Evolutionary conservation across 768 basidiomycete genomes (phyloP), one percentile per base, ranked within the genome.

Genomic region (Leucogyrophana mollusca): DNA sequence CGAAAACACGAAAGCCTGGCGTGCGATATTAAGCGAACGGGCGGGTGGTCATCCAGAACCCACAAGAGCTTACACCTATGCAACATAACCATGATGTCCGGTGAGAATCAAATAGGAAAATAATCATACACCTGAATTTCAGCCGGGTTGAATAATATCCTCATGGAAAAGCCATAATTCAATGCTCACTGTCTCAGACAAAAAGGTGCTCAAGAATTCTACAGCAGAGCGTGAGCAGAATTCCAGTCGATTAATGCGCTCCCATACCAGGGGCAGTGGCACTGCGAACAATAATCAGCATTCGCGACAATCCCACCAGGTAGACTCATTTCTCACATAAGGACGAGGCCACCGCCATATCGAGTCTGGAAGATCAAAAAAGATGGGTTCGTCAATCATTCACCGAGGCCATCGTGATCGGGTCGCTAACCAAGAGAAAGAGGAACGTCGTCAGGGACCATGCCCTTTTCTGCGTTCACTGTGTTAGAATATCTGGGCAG

Each of bases 401-500:
- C 13, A 13, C 23, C 3, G 18, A 32, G 13, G n/a, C 9, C 13
- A 11, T 14, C 17, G 14, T 18, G 16, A 22, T 27, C 16, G 13
- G n/a, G 14, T n/a, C n/a, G 25, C 45, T 36, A 8, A 38, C 45
- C 34, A 46, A 16, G 25, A 46, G 25, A 38, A 24, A 37, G 9
- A 46, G 24, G 14, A 9, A 20, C 4, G 35, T 27, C 21, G 14
- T 46, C 11, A 30, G 16, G 16, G 22, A 24, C 4, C 34, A 38
- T n/a, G 17, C 37, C 10, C 22, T 14, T 27, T 18, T 20, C 20
- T 1, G 25, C 14, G 34, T 4, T 17, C 13, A 13, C 33, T 21
- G 20, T 17, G 18, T 34, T 9, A 21, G 21, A 32, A 11, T 32
- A 16, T 21, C 30, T 4, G 22, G 11, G n/a, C 13, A 13, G 18